Base-by-base conservation (phyloP, 2,329 filamentous ascomycete genomes). In the Dryadomyces sulphureus region DNA sequence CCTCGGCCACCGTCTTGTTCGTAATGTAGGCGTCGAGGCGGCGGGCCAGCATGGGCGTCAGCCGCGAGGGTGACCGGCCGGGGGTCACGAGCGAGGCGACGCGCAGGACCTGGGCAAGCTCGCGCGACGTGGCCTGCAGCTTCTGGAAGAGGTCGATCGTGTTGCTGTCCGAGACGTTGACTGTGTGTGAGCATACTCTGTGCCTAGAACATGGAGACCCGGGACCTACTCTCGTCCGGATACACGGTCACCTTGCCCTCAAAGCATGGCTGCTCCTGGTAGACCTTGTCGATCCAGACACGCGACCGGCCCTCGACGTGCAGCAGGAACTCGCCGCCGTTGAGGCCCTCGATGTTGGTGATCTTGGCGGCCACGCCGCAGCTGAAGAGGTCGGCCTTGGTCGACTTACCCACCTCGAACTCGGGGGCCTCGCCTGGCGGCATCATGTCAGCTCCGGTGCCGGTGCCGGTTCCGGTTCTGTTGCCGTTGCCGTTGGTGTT, bases 21-120 rank as follows among this genome's bases (percentile, higher is more conserved):
- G 79, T 73, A 52, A 98, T 94, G 62, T 87, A 92, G 45, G 89
- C 66, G 57, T 96, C 89, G 38, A 98, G 75, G 45, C 89, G 78
- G 43, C 88, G 78, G 0, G 87, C 87, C 45, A 96, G 73, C n/a
- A 90, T 67, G 1, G 90, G 89, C 4, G 88, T 89, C 16, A 96
- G 66, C 4, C 73, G 72, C 0, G 77, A 72, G 20, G 75, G 70
- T 41, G 72, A 67, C 22, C 79, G 76, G 38, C 76, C 73, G 48
- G 84, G 77, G 17, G 84, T 79, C 16, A 95, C 69, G n/a, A 94
- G 73, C 2, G 88, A 85, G 2, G 87, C 89, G 7, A 96, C 74
- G 43, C 89, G 76, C 25, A 96, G 71, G 21, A 94, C 76, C 2
- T 84, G 82, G 21, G 96, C 75, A 38, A 96, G 76, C 62, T 96